phyloP scores from a whole-genome alignment of 2,329 filamentous ascomycete species.

The Diplodia corticola region DNA sequence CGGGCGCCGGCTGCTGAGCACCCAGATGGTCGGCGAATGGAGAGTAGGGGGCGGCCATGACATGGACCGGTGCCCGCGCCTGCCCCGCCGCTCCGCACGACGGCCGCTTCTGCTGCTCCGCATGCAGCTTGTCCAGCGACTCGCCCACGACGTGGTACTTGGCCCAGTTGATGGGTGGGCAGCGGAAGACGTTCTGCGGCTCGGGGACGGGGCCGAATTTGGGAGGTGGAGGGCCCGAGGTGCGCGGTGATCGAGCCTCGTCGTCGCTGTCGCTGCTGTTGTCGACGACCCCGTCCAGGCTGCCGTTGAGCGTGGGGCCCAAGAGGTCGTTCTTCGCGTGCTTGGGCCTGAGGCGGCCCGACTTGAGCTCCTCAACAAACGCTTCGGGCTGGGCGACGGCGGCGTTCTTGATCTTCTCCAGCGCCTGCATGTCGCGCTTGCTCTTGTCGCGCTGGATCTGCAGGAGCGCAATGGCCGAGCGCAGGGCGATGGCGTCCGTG shows the following conservation, averaged over 20 bases:
- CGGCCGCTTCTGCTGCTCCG: conserved; percentile 71
- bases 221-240: conserved; percentile 19
- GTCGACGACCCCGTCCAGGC: conserved; percentile 32
- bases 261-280: conserved; percentile 26
- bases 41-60: conserved; percentile 60
- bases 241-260: conserved; percentile 23
- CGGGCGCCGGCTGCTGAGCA: conserved; percentile 24
- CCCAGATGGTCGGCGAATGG: conserved; percentile 56
- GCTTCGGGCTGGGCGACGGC: conserved; percentile 70
- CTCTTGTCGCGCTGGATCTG: conserved; percentile 83
- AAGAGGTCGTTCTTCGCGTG: conserved; percentile 35
- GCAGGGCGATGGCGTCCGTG: conserved; percentile 83
- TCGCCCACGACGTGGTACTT: conserved; percentile 91
- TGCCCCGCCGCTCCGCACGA: conserved; percentile 27
- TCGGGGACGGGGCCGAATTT: conserved; percentile 68
- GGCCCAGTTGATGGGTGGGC: conserved; percentile 89
- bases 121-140: conserved; percentile 79
- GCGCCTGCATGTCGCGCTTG: conserved; percentile 68
- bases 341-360: conserved; percentile 52
- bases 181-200: conserved; percentile 79
- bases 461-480: conserved; percentile 80
- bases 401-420: conserved; percentile 68
- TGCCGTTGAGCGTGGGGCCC: conserved; percentile 40
- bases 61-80: conserved; percentile 48
- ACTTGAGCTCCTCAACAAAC: conserved; percentile 68